Evolutionary conservation across 2,329 filamentous ascomycete species (phyloP).

Genomic region (Alternaria consortialis): DNA sequence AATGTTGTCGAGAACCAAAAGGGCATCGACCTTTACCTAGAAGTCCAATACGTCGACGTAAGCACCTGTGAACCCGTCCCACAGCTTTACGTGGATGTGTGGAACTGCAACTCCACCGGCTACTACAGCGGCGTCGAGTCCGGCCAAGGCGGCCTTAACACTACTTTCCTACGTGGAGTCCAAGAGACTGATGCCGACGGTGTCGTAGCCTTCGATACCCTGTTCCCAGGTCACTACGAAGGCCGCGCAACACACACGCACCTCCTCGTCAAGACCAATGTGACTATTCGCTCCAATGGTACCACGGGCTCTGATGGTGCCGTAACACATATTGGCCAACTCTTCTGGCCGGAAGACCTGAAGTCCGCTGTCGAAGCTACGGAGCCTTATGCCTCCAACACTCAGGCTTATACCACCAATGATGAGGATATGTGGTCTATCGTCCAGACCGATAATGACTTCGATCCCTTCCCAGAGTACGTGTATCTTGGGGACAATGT

Average conservation of each 20-base stretch:
- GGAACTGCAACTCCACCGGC: conserved; percentile 2
- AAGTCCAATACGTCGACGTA: conserved; percentile 63
- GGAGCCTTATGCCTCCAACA: conserved; percentile 53
- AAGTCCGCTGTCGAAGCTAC: conserved; percentile 50
- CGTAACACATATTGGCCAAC: conserved; percentile 54
- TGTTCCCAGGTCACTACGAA: conserved; percentile 56
- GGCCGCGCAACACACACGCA: conserved; percentile 40
- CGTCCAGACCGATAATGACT: conserved; percentile 31
- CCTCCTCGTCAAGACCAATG: conserved; percentile 51
- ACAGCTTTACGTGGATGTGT: conserved; percentile 59
- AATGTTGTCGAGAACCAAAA: conserved; percentile 58
- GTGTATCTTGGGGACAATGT: conserved; percentile 32
- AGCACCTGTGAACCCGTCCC: conserved; percentile 61
- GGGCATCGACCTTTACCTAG: conserved; percentile 59
- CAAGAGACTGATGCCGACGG: conserved; percentile 58
- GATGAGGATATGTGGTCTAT: conserved; percentile 41
- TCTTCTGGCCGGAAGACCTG: conserved; percentile 55
- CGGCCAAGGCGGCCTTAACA: conserved; percentile 35
- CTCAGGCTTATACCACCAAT: conserved; percentile 25
- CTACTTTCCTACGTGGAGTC: conserved; percentile 58
- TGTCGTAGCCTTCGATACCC: conserved; percentile 59
- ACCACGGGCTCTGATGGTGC: conserved; percentile 50
- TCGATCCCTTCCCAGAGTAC: conserved; percentile 37
- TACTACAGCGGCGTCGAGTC: conserved; percentile 56
- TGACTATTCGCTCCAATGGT: conserved; percentile 47